A percentile compares a stretch with the other conserved stretches of the same genome.
Conservation (phyloP, 441 rosid species). For the Flueggea neowawraea region DNA sequence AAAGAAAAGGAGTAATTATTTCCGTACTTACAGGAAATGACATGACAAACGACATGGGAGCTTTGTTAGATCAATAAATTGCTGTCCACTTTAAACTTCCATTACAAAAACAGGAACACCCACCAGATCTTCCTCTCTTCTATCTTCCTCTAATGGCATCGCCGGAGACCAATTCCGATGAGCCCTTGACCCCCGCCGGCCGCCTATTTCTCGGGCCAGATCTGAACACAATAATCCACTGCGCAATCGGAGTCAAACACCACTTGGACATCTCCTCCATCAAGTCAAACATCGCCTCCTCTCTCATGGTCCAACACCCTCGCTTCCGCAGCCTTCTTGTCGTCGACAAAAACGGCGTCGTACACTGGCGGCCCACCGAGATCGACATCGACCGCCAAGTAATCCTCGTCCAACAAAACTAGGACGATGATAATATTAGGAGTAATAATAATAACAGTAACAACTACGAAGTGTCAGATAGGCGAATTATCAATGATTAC, state of each 20-base stretch:
- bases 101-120: not conserved
- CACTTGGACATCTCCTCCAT: slow-evolving; percentile 22
- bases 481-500: slow-evolving; percentile 31
- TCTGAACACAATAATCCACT: slow-evolving; percentile 42
- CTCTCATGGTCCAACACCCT: slow-evolving; percentile 48
- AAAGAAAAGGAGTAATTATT: too few relatives aligned
- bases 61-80: too few relatives aligned
- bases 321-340: slow-evolving; percentile 53
- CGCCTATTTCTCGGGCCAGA: slow-evolving; percentile 47
- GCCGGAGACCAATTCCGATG: slow-evolving; percentile 21
- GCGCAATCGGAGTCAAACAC: slow-evolving; percentile 31
- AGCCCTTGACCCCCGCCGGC: slow-evolving; percentile 61
- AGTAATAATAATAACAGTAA: not conserved
- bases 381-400: slow-evolving; percentile 48
- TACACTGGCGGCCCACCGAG: slow-evolving; percentile 45
- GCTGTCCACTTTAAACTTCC: too few relatives aligned
- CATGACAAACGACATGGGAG: too few relatives aligned
- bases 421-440: not conserved
- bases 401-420: slow-evolving; percentile 11
- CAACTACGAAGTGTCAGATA: not conserved
- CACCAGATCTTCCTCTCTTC: not conserved
- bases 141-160: slow-evolving; percentile 12
- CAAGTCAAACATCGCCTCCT: slow-evolving; percentile 23
- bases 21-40: too few relatives aligned
- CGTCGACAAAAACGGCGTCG: slow-evolving; percentile 38